Percentiles rank a stretch among this genome's conserved stretches.
Conservation (phyloP, 2,329 filamentous ascomycete genomes). For the Sclerotinia sclerotiorum region DNA sequence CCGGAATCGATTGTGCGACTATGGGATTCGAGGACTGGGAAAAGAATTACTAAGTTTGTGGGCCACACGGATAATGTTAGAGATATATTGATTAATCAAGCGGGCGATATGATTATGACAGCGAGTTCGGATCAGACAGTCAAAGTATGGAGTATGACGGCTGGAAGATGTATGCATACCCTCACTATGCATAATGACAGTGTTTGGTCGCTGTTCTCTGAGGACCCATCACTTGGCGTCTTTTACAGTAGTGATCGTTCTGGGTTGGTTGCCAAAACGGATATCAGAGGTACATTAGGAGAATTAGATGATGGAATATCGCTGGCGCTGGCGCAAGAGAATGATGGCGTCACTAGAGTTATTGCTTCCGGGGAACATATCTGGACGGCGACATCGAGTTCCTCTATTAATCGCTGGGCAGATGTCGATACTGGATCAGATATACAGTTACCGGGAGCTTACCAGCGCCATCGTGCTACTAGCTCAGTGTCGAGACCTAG, state of each 20-base stretch:
- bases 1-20: slow-evolving; percentile 90
- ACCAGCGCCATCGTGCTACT: slow-evolving; percentile 50
- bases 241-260: slow-evolving; percentile 96
- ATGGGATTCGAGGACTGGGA: slow-evolving; percentile 87
- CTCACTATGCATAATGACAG: slow-evolving; percentile 99
- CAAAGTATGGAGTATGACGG: slow-evolving; percentile 96
- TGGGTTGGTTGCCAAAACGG: slow-evolving; percentile 93
- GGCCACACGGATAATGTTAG: slow-evolving; percentile 95
- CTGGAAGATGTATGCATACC: slow-evolving; percentile 94
- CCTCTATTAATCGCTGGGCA: slow-evolving; percentile 71
- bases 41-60: slow-evolving; percentile 92
- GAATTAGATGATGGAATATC: slow-evolving; percentile 86
- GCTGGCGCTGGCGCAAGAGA: slow-evolving; percentile 87
- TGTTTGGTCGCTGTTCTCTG: slow-evolving; percentile 92
- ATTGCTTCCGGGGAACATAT: slow-evolving; percentile 56
- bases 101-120: slow-evolving; percentile 88
- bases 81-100: slow-evolving; percentile 83
- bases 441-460: slow-evolving; percentile 61
- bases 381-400: slow-evolving; percentile 72
- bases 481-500: slow-evolving; percentile 45
- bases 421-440: slow-evolving; percentile 79
- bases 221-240: slow-evolving; percentile 78
- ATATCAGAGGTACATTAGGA: slow-evolving; percentile 69
- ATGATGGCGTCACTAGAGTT: slow-evolving; percentile 73
- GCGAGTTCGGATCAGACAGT: slow-evolving; percentile 95